Evolutionary conservation across 106 monocot genomes (phyloP).

Genomic region (Dioscorea zingiberensis): DNA sequence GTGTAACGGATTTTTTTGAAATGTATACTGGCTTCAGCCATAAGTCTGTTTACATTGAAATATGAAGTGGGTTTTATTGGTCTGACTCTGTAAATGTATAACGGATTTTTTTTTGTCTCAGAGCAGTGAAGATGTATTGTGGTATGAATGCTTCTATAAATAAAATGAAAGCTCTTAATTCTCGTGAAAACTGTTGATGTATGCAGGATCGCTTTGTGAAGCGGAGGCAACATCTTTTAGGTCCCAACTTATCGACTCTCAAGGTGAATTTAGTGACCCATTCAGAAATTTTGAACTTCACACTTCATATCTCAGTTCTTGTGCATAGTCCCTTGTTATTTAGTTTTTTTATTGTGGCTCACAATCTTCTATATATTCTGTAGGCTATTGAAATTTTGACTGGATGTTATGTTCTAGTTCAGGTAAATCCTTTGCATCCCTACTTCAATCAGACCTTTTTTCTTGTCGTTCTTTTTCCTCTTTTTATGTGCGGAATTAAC

Average conservation of each 20-base stretch:
- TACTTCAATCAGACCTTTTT: not conserved
- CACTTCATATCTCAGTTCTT: no score
- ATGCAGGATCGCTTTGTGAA: constrained; percentile 93
- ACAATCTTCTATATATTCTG: constrained; percentile 8
- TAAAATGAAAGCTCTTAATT: no score
- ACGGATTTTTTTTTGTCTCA: no score
- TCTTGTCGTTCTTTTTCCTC: no score
- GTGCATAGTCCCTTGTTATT: not conserved
- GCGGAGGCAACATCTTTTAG: constrained; percentile 82
- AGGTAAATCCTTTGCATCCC: constrained; percentile 37
- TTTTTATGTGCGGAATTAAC: not conserved
- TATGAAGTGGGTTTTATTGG: no score
- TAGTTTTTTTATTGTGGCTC: not conserved
- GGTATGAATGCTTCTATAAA: no score
- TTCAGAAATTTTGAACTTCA: no score
- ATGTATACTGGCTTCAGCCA: no score
- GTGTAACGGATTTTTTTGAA: no score
- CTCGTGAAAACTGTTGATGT: not conserved
- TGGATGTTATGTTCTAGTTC: constrained; percentile 94
- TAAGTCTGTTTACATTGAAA: no score
- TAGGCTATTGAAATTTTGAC: constrained; percentile 98
- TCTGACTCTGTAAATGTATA: no score
- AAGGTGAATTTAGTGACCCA: constrained; percentile 36
- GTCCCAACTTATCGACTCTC: constrained; percentile 83
- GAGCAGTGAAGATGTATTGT: no score